phyloP scores from a whole-genome alignment of 2,329 filamentous ascomycete genomes.

The Cercospora janseana region DNA sequence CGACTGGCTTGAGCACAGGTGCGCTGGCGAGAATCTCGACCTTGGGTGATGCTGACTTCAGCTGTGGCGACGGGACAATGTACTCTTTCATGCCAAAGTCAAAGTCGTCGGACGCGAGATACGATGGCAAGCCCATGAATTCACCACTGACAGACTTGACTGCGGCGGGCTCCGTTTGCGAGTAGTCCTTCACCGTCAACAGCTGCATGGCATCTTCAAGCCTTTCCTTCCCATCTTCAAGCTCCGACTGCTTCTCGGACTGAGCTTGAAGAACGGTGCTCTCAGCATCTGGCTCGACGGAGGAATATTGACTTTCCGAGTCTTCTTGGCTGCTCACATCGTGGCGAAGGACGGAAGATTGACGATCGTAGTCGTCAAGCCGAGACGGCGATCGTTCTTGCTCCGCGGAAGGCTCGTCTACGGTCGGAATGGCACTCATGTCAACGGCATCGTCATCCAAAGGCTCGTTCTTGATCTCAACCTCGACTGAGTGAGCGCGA shows the following conservation, averaged over 20 bases:
- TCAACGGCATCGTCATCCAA: constrained; percentile 60
- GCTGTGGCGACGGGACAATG: constrained; percentile 49
- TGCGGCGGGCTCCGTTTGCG: constrained; percentile 28
- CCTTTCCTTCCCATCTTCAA: constrained; percentile 34
- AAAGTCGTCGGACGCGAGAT: constrained; percentile 51
- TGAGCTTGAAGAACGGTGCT: constrained; percentile 32
- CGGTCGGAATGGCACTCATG: constrained; percentile 60
- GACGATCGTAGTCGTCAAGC: constrained; percentile 42
- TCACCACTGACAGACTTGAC: constrained; percentile 24
- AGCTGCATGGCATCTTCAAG: constrained; percentile 38
- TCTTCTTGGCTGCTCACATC: constrained; percentile 46
- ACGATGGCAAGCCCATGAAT: constrained; percentile 37
- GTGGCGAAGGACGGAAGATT: constrained; percentile 59
- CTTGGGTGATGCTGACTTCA: constrained; percentile 25
- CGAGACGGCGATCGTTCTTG: constrained; percentile 48
- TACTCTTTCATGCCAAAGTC: constrained; percentile 56
- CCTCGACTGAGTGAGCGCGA: constrained; percentile 61
- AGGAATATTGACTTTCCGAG: constrained; percentile 58
- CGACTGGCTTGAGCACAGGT: constrained; percentile 27
- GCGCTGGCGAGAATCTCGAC: constrained; percentile 25
- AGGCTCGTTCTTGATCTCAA: constrained; percentile 66
- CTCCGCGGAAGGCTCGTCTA: constrained; percentile 53
- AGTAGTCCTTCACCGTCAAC: constrained; percentile 37
- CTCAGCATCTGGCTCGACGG: constrained; percentile 37
- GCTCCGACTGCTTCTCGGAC: constrained; percentile 8